Evolutionary conservation across 345 rosid genomes (phyloP).

Genomic region (Citrus sp.): DNA sequence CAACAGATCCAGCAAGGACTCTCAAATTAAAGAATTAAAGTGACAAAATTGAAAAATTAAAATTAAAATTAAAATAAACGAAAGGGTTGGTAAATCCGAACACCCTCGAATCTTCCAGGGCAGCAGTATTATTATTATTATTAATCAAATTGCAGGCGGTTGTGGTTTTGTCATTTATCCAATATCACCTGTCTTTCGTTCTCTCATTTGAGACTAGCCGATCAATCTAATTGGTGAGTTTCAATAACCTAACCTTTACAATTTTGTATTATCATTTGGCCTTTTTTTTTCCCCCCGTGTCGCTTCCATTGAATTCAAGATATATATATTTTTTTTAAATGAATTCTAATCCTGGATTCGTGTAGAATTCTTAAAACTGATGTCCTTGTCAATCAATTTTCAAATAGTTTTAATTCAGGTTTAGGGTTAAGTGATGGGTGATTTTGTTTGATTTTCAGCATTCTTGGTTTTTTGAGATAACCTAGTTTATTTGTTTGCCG

Average conservation of each 20-base stretch:
- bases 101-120: conserved; percentile 4
- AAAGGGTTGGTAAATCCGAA: not conserved
- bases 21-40: too few species aligned
- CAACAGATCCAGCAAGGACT: too few species aligned
- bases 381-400: not conserved
- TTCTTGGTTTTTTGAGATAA: not conserved
- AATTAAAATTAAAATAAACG: not conserved
- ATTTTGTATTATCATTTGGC: not conserved
- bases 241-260: not conserved
- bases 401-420: not conserved
- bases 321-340: not conserved
- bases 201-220: not conserved
- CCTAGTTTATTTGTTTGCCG: not conserved
- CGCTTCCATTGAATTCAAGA: not conserved
- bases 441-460: not conserved
- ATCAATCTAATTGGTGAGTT: conserved; percentile 2
- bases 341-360: not conserved
- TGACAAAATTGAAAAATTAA: too few species aligned
- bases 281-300: not conserved
- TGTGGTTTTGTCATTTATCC: not conserved
- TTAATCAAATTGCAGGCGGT: not conserved
- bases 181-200: not conserved
- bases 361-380: not conserved
- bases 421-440: not conserved
- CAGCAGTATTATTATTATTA: too few species aligned